Evolutionary conservation across 192 early-diverging fungal species (phyloP).

Genomic region (Backusella luteola): DNA sequence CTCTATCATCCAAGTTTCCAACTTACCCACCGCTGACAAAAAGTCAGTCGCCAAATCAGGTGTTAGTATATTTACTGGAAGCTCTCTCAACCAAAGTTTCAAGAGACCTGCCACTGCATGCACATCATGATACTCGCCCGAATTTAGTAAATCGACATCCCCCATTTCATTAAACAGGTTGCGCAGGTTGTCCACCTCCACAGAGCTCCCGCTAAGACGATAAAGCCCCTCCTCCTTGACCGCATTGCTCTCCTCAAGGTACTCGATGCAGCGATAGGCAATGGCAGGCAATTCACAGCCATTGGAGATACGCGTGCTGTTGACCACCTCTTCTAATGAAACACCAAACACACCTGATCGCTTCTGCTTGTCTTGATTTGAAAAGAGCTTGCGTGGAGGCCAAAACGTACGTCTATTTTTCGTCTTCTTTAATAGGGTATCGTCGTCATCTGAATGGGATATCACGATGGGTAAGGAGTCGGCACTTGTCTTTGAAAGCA

Average conservation of each 20-base stretch:
- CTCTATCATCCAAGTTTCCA: neutral
- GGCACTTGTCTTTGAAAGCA: neutral
- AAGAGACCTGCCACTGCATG: slow-evolving; percentile 91
- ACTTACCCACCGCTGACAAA: slow-evolving; percentile 68
- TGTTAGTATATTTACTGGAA: slow-evolving; percentile 85
- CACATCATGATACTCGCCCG: slow-evolving; percentile 73
- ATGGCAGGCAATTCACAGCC: slow-evolving; percentile 84
- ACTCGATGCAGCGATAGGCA: slow-evolving; percentile 96
- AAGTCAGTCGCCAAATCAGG: slow-evolving; percentile 79
- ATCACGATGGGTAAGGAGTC: neutral
- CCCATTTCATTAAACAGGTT: slow-evolving; percentile 79
- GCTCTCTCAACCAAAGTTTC: slow-evolving; percentile 90
- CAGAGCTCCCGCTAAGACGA: slow-evolving; percentile 79
- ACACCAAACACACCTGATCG: slow-evolving; percentile 83
- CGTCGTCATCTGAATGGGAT: neutral
- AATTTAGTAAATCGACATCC: slow-evolving; percentile 66
- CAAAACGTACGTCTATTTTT: slow-evolving; percentile 2
- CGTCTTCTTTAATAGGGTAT: neutral
- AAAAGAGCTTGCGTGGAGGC: neutral
- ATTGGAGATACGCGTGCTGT: slow-evolving; percentile 67
- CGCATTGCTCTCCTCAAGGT: slow-evolving; percentile 86
- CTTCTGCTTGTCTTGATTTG: slow-evolving; percentile 12
- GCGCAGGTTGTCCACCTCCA: slow-evolving; percentile 72
- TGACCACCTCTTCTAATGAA: slow-evolving; percentile 78
- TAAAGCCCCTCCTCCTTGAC: slow-evolving; percentile 94